phyloP scores from a whole-genome alignment of 805 yeast genomes.

The Cyberlindnera euphorbiae region DNA sequence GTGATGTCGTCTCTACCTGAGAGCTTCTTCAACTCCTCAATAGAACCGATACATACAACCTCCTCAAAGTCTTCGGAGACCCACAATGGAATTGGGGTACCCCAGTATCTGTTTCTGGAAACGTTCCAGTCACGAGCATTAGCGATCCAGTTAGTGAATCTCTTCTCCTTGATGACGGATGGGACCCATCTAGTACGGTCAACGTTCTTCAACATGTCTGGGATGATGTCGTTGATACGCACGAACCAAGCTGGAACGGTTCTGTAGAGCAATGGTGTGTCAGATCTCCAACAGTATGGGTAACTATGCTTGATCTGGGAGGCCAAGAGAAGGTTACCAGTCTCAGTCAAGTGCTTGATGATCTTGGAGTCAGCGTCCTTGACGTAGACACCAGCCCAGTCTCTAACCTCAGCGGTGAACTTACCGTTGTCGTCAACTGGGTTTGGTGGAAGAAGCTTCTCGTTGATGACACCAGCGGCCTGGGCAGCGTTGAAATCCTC shows the following conservation, averaged over 20 bases:
- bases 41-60: slow-evolving; percentile 88
- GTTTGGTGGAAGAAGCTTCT: slow-evolving; percentile 73
- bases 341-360: slow-evolving; percentile 74
- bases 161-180: slow-evolving; percentile 78
- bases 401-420: slow-evolving; percentile 70
- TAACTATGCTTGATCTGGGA: slow-evolving; percentile 91
- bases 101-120: slow-evolving; percentile 99
- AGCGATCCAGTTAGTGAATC: slow-evolving; percentile 97
- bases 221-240: slow-evolving; percentile 80
- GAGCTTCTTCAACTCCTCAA: slow-evolving; percentile 78
- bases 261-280: slow-evolving; percentile 93
- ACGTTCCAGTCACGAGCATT: slow-evolving; percentile 99
- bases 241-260: slow-evolving; percentile 99
- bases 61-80: slow-evolving; percentile 91
- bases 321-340: slow-evolving; percentile 69
- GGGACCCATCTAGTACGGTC: slow-evolving; percentile 96
- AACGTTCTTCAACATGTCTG: slow-evolving; percentile 83
- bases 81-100: slow-evolving; percentile 99
- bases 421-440: slow-evolving; percentile 93
- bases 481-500: slow-evolving; percentile 87
- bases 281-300: slow-evolving; percentile 99
- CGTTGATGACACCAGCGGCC: slow-evolving; percentile 68
- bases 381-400: slow-evolving; percentile 79
- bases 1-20: slow-evolving; percentile 78
- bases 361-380: slow-evolving; percentile 94